Conservation (phyloP, 352 stramenopile genomes). For the Nannochloropsis limnetica region DNA sequence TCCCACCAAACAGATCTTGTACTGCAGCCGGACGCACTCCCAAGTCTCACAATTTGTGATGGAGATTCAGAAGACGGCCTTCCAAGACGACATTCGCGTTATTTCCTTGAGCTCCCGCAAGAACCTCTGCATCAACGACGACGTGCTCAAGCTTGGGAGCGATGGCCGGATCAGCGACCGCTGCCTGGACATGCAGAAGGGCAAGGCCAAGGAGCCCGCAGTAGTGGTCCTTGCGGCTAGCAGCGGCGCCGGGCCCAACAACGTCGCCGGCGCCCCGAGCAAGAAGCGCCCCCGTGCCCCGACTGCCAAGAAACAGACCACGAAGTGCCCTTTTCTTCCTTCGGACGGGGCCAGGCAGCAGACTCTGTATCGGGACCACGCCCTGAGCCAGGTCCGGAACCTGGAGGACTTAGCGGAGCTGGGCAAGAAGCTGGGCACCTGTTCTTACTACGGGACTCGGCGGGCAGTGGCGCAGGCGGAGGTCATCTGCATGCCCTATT, state of each 20-base stretch:
- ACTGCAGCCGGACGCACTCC: conserved; percentile 68
- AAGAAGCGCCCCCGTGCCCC: not conserved
- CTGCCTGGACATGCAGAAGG: conserved; percentile 69
- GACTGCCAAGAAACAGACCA: not conserved
- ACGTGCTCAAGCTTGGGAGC: conserved; percentile 53
- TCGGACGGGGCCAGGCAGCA: conserved; percentile 47
- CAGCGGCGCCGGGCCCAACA: not conserved
- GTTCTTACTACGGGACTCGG: conserved; percentile 90
- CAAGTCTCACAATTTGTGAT: conserved; percentile 73
- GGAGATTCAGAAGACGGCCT: conserved; percentile 64
- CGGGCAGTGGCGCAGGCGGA: conserved; percentile 76
- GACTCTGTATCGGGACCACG: conserved; percentile 58
- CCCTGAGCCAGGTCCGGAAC: conserved; percentile 62
- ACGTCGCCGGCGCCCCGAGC: not conserved
- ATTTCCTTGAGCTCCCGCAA: conserved; percentile 63
- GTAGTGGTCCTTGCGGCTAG: not conserved
- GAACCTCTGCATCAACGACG: conserved; percentile 63
- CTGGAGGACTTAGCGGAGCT: conserved; percentile 88
- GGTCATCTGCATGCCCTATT: conserved; percentile 72
- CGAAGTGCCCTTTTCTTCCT: conserved; percentile 54
- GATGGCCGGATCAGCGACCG: conserved; percentile 62
- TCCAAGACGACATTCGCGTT: conserved; percentile 55
- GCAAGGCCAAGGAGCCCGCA: conserved; percentile 46
- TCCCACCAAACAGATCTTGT: conserved; percentile 59
- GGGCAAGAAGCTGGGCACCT: conserved; percentile 77